Evolutionary conservation across 371 early-diverging fungal species (phyloP), one percentile per base, ranked within the genome.

Genomic region (Entomophthora muscae): DNA sequence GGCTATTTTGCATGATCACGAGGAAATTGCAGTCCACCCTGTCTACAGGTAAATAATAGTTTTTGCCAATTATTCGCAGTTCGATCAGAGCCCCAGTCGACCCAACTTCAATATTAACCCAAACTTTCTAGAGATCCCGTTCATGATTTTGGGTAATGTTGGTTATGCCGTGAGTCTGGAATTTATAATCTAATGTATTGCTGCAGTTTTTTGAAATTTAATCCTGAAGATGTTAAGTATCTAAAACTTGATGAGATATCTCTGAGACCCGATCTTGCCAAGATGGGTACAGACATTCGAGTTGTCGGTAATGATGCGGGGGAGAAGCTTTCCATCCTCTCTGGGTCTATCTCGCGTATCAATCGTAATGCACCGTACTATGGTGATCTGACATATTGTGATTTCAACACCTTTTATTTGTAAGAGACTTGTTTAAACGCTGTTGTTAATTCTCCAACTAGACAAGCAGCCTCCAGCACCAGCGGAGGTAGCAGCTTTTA

Each of bases 101-200:
- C n/a, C n/a, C n/a, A n/a, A n/a, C n/a, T n/a, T n/a, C n/a, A n/a
- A n/a, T n/a, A n/a, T n/a, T n/a, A n/a, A n/a, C n/a, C n/a, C n/a
- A n/a, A n/a, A n/a, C n/a, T n/a, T 26, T 53, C 24, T 61, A 66
- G 85, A 32, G 85, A 86, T 68, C 91, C 89, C 22, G 75, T 93
- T 29, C 95, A 94, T 70, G 95, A 94, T 70, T 93, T 92, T 80
- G 92, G 90, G 76, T 73, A 82, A 77, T 78, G 71, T 69, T 65
- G 32, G 1, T 10, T 28, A 24, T 55, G 13, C 52, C 28, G 17
- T 52, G 2, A n/a, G 12, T 21, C 12, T 62, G 1, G 29, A 32
- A 32, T 21, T 27, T 64, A 22, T 54, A n/a, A 64, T 42, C n/a
- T n/a, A n/a, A n/a, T n/a, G n/a, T n/a, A n/a, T 32, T 27, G 1